Evolutionary conservation across 2,329 filamentous ascomycete species (phyloP).

Genomic region (Coniochaeta sp.): DNA sequence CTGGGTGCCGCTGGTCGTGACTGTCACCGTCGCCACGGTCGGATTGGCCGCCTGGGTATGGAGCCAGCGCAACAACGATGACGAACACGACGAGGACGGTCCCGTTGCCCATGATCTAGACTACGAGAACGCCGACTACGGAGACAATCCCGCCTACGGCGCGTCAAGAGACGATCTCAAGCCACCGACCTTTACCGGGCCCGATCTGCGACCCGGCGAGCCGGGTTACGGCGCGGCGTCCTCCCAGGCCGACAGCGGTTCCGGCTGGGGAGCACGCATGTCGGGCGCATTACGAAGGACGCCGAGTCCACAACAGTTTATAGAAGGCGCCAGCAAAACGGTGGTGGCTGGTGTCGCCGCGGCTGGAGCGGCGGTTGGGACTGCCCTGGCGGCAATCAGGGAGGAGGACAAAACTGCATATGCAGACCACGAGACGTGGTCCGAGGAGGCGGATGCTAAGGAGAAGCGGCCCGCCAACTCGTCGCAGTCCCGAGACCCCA

Average conservation of each 20-base stretch:
- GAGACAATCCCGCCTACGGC: constrained; percentile 44
- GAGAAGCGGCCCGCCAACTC: constrained; percentile 31
- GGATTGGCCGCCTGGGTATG: constrained; percentile 88
- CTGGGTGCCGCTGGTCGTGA: constrained; percentile 84
- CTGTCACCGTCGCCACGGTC: constrained; percentile 78
- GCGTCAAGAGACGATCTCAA: constrained; percentile 30
- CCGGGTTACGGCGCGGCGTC: constrained; percentile 33
- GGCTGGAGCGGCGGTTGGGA: constrained; percentile 74
- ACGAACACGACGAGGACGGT: constrained; percentile 57
- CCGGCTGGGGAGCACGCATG: constrained; percentile 68
- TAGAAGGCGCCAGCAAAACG: constrained; percentile 74
- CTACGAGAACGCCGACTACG: constrained; percentile 40
- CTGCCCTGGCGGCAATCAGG: constrained; percentile 73
- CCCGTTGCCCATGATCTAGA: constrained; percentile 43
- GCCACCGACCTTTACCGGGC: constrained; percentile 21
- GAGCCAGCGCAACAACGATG: constrained; percentile 75
- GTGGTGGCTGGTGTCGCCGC: constrained; percentile 77
- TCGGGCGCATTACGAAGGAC: constrained; percentile 75
- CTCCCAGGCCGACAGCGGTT: constrained; percentile 26
- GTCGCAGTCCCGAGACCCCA: constrained; percentile 24
- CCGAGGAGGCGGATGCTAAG: constrained; percentile 75
- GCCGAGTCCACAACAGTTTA: constrained; percentile 80
- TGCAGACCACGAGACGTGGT: constrained; percentile 85
- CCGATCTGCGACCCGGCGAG: constrained; percentile 28
- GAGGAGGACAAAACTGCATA: constrained; percentile 78